These are phyloP conservation scores for Wickerhamiella allomyrinae DNA, from an alignment of 805 yeast species.

Conservation along the genomic window DNA sequence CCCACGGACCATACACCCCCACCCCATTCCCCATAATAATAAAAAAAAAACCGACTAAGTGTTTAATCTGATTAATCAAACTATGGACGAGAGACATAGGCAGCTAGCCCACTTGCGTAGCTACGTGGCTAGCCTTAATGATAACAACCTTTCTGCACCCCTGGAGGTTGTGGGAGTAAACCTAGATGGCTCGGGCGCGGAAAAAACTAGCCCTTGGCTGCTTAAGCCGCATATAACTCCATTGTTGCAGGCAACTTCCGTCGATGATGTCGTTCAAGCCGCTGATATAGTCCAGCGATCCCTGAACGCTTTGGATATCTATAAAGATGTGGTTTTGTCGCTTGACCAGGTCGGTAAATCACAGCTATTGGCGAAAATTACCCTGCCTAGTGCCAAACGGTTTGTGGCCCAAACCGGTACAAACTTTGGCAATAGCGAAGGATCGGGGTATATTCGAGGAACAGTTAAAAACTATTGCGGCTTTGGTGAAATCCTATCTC, in stretches of 20 bases:
- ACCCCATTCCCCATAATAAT: too few species aligned
- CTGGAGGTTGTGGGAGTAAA: constrained; percentile 13
- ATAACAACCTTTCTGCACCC: neutral
- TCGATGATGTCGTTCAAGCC: constrained; percentile 16
- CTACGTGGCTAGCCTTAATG: neutral
- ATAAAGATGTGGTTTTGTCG: constrained; percentile 14
- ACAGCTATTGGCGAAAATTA: constrained; percentile 9
- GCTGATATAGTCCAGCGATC: constrained; percentile 21
- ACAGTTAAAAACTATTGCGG: constrained; percentile 50
- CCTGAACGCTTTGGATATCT: constrained; percentile 16
- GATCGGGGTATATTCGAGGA: constrained; percentile 78
- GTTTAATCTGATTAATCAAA: too few species aligned
- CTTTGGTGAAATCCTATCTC: constrained; percentile 47
- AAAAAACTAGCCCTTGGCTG: constrained; percentile 17
- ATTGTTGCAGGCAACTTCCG: constrained; percentile 19
- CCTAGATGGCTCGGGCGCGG: constrained; percentile 25
- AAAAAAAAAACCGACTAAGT: too few species aligned
- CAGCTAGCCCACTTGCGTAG: neutral
- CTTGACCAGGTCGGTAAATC: constrained; percentile 8
- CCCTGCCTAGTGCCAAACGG: constrained; percentile 33
- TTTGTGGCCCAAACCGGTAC: constrained; percentile 87
- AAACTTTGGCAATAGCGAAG: constrained; percentile 92
- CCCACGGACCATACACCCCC: too few species aligned
- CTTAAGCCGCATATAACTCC: constrained; percentile 23
- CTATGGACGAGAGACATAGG: neutral